Conservation (phyloP, 1,284 basidiomycete species). For the Takashimella koratensis region DNA sequence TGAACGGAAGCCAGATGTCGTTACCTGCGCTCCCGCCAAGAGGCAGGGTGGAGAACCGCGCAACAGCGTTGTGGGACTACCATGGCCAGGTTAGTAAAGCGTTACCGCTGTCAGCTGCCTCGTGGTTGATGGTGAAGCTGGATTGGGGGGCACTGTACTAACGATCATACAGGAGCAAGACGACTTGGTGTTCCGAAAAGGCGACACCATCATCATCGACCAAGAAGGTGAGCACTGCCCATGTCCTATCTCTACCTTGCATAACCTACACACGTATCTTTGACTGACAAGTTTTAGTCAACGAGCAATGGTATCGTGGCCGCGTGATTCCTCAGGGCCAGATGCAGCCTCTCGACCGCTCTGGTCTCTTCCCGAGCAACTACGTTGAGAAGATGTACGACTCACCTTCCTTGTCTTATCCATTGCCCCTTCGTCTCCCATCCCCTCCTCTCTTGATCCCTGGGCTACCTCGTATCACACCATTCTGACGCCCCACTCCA, state of each 20-base stretch:
- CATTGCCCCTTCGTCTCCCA: background rate
- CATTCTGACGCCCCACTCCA: background rate
- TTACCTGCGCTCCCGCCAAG: conserved; percentile 18
- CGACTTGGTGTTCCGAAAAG: conserved; percentile 39
- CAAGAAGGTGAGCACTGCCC: conserved; percentile 40
- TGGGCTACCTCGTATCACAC: background rate
- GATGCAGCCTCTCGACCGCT: conserved; percentile 21
- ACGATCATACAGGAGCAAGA: conserved; percentile 23
- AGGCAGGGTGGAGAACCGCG: conserved; percentile 19
- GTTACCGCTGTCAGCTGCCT: too few relatives aligned
- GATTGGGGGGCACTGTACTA: too few relatives aligned
- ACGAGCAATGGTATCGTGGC: conserved; percentile 44
- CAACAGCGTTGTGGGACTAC: conserved; percentile 45
- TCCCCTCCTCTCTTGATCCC: background rate
- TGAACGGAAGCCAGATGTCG: background rate
- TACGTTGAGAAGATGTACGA: conserved; percentile 45
- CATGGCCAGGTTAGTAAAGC: conserved; percentile 33
- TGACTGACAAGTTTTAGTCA: conserved; percentile 32
- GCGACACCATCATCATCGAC: conserved; percentile 42
- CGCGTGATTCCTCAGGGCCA: conserved; percentile 34
- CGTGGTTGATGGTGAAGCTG: too few relatives aligned
- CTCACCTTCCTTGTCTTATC: too few relatives aligned
- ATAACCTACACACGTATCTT: too few relatives aligned
- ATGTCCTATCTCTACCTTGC: too few relatives aligned
- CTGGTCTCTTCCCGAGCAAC: conserved; percentile 42